Evolutionary conservation across 2,329 filamentous ascomycete species (phyloP).

Genomic region (Rhinocladiella similis): DNA sequence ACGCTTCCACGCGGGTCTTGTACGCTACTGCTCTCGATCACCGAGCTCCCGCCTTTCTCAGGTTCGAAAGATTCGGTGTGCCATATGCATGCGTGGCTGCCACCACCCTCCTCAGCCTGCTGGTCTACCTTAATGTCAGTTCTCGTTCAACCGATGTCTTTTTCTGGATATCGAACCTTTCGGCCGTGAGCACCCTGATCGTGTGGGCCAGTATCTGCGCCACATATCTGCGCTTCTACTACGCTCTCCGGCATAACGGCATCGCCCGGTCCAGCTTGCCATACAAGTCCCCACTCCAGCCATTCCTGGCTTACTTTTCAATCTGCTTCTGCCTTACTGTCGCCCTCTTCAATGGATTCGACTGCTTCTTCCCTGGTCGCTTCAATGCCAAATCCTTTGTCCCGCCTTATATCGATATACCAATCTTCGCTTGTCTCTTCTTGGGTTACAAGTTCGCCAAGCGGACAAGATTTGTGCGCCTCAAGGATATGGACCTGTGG

Average conservation of each 20-base stretch:
- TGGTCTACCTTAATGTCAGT: conserved; percentile 40
- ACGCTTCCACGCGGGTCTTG: conserved; percentile 36
- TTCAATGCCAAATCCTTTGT: conserved; percentile 15
- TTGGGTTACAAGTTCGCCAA: conserved; percentile 14
- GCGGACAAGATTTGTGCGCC: conserved; percentile 9
- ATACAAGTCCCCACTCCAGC: conserved; percentile 16
- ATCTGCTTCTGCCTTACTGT: conserved; percentile 14
- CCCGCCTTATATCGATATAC: conserved; percentile 15
- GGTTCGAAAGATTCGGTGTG: conserved; percentile 50
- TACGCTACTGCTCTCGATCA: conserved; percentile 32
- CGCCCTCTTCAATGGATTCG: conserved; percentile 18
- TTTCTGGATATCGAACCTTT: conserved; percentile 50
- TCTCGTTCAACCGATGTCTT: conserved; percentile 40
- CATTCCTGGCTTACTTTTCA: conserved; percentile 13
- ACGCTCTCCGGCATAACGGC: conserved; percentile 63
- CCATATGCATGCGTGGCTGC: conserved; percentile 61
- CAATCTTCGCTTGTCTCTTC: conserved; percentile 15
- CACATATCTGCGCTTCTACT: conserved; percentile 49
- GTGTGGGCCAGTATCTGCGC: conserved; percentile 52
- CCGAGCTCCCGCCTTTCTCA: conserved; percentile 50
- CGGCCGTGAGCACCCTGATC: conserved; percentile 49
- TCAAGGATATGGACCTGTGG: conserved; percentile 27
- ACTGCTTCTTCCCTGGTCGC: conserved; percentile 10
- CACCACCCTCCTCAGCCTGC: conserved; percentile 47
- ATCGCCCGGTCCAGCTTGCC: conserved; percentile 4